Evolutionary conservation across 1,284 basidiomycete genomes (phyloP).

Genomic region (Vanrija sp.): DNA sequence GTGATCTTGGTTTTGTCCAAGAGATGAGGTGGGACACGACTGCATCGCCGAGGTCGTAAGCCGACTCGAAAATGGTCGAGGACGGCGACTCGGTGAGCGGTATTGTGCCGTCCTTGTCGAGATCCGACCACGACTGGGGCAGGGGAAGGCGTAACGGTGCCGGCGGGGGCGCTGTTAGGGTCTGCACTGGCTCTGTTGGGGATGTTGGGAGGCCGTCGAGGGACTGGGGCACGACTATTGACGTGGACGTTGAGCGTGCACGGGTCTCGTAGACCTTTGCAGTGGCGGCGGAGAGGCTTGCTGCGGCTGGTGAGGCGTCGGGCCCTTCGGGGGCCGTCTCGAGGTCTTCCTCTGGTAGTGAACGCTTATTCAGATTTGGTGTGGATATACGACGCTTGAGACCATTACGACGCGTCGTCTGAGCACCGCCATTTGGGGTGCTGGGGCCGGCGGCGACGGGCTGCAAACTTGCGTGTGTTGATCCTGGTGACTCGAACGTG

Average conservation of each 20-base stretch:
- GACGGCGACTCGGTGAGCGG: background rate
- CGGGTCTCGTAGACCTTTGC: constrained; percentile 26
- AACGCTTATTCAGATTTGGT: constrained; percentile 23
- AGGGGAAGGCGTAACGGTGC: constrained; percentile 8
- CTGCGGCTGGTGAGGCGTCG: background rate
- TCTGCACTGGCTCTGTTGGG: constrained; percentile 13
- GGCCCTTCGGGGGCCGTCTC: constrained; percentile 3
- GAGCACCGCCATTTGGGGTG: background rate
- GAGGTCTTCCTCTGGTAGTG: constrained; percentile 12
- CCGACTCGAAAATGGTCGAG: constrained; percentile 20
- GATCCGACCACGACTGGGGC: background rate
- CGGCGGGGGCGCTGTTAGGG: constrained; percentile 4
- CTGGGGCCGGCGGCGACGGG: background rate
- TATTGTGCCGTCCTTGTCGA: no score
- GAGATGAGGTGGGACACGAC: constrained; percentile 21
- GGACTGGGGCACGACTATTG: constrained; percentile 33
- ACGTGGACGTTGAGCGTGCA: constrained; percentile 42
- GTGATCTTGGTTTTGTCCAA: constrained; percentile 13
- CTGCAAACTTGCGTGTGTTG: background rate
- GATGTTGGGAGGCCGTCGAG: constrained; percentile 2
- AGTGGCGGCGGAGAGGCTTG: background rate
- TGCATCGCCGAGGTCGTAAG: constrained; percentile 34
- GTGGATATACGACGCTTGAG: constrained; percentile 42
- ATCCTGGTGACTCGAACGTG: constrained; percentile 6
- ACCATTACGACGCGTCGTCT: constrained; percentile 12